Percentiles rank a stretch among this genome's conserved stretches.
Conservation (phyloP, 352 stramenopile genomes). For the Pythium rishiriense region DNA sequence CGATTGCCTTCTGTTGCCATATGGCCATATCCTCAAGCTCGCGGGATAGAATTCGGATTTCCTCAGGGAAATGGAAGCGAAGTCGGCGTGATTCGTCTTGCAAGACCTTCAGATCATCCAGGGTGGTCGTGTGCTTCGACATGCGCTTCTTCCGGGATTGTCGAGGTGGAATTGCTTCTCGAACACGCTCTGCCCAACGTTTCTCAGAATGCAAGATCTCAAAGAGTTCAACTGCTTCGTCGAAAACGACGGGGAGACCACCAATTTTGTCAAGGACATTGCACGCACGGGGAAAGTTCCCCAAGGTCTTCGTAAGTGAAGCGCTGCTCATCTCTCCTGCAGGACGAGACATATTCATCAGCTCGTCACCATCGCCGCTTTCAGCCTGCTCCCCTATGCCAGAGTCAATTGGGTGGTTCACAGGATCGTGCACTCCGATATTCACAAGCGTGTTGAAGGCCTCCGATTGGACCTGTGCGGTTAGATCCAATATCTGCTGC, state of each 20-base stretch:
- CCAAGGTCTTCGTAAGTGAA: slow-evolving; percentile 10
- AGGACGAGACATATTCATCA: no score
- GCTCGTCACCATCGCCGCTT: slow-evolving; percentile 4
- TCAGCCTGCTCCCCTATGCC: not conserved
- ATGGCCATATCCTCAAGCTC: slow-evolving; percentile 64
- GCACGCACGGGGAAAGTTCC: slow-evolving; percentile 52
- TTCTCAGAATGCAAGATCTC: slow-evolving; percentile 59
- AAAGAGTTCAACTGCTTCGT: slow-evolving; percentile 60
- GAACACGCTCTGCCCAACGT: slow-evolving; percentile 67
- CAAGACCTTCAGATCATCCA: slow-evolving; percentile 55
- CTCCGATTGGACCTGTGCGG: slow-evolving; percentile 47
- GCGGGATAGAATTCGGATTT: slow-evolving; percentile 70
- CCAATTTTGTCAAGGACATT: slow-evolving; percentile 66
- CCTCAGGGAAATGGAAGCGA: slow-evolving; percentile 75
- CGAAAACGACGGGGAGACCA: slow-evolving; percentile 71
- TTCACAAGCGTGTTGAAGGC: slow-evolving; percentile 50
- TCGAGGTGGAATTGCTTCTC: slow-evolving; percentile 68
- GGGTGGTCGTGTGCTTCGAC: slow-evolving; percentile 58
- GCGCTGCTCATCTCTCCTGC: not conserved
- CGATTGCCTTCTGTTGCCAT: slow-evolving; percentile 67
- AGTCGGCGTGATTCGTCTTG: slow-evolving; percentile 57
- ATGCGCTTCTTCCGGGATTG: slow-evolving; percentile 82
- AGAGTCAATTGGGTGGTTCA: not conserved
- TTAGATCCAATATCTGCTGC: slow-evolving; percentile 54
- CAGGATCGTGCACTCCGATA: slow-evolving; percentile 38